A percentile compares a stretch with the other conserved stretches of the same genome.
Conservation (phyloP, 345 rosid species). For the Populus ilicifolia region DNA sequence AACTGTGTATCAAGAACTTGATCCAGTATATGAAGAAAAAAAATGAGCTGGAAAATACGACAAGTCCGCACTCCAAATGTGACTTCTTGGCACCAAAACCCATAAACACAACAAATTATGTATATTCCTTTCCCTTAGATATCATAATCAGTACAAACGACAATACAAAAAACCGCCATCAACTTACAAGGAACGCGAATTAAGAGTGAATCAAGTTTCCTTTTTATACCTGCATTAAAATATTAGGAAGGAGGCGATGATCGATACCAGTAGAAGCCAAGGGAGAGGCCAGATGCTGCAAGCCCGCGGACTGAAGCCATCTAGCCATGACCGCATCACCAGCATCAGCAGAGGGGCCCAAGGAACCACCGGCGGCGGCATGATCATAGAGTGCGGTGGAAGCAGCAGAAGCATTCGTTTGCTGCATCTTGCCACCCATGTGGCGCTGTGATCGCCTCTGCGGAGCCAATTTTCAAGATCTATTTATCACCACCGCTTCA, state of each 20-base stretch:
- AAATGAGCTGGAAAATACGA: too few species aligned
- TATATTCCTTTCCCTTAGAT: slow-evolving; percentile 2
- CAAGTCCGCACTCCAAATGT: background rate
- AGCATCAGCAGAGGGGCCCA: slow-evolving; percentile 61
- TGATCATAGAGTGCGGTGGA: slow-evolving; percentile 76
- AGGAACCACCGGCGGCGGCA: slow-evolving; percentile 39
- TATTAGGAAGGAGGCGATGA: slow-evolving; percentile 83
- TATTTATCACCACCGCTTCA: slow-evolving; percentile 50
- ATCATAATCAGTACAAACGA: background rate
- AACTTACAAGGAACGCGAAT: background rate
- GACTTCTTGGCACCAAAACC: background rate
- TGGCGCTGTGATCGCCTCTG: slow-evolving; percentile 99
- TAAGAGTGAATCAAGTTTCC: background rate
- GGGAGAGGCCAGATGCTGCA: slow-evolving; percentile 99
- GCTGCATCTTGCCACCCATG: slow-evolving; percentile 99
- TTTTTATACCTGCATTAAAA: slow-evolving; percentile 75
- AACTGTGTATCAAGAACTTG: background rate
- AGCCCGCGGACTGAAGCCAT: slow-evolving; percentile 97
- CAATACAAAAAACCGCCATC: background rate
- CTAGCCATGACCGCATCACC: slow-evolving; percentile 99
- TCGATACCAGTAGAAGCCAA: slow-evolving; percentile 70
- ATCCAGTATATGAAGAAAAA: background rate
- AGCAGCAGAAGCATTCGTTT: slow-evolving; percentile 85
- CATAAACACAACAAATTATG: background rate
- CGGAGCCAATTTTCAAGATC: slow-evolving; percentile 98